Evolutionary conservation across 371 early-diverging fungal species (phyloP), one percentile per base, ranked within the genome.

Genomic region (Dipsacomyces acuminosporus): DNA sequence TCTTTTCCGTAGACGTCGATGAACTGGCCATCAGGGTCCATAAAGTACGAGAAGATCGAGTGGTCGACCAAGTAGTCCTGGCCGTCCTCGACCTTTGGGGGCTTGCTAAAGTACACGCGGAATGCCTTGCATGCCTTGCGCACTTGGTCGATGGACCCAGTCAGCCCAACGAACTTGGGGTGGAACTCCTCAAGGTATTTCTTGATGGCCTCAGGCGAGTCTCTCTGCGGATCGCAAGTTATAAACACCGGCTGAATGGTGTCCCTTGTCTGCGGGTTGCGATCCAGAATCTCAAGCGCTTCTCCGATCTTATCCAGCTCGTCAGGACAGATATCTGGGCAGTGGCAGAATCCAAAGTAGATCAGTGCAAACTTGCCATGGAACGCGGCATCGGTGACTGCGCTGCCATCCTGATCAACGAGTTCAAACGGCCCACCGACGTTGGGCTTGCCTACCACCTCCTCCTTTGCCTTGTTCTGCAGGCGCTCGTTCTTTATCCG

Each of bases 271-370:
- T 82, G 62, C 8, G 82, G 75, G 43, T 84, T 80, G 78, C 72
- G 81, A 82, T 89, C 84, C 44, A 92, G 62, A 3, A 64, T 72
- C 25, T 93, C 88, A n/a, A 94, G 80, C 13, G 92, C 88, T 50
- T 87, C 83, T 5, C 90, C 87, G 85, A 98, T 94, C 77, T 94
- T 96, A 64, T 98, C 97, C 46, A 98, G 76, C 72, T 98, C 98
- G 56, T 96, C 97, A 18, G 98, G 98, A 54, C 98, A 98, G 49
- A 98, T 91, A 77, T 98, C 98, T 0, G 98, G 98, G 67, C 98
- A 98, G 77, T 95, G 81, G 20, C 96, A 96, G 75, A 96, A 98
- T 9, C 98, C 98, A 81, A 98, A 98, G 76, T 98, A 98, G 14
- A 97, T 76, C 60, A 98, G 77, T 64, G 83, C 78, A 64, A 82